Conservation (phyloP, 345 rosid genomes). For the Pseudoturritis turrita region DNA sequence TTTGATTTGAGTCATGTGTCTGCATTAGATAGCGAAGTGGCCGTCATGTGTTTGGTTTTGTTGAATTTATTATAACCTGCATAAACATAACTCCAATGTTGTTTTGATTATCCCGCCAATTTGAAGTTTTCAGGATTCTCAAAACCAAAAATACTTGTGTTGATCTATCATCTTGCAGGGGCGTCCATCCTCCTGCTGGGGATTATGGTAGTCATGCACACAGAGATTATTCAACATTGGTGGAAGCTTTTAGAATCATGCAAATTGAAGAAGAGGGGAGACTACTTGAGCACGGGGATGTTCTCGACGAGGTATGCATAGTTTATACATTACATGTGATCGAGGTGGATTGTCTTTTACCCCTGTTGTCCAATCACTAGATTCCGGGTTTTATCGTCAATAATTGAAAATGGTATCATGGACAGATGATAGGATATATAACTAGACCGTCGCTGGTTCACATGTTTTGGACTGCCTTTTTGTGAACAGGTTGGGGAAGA, state of each 20-base stretch:
- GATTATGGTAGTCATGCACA: conserved; percentile 56
- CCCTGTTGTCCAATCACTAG: not conserved
- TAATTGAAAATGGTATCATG: not conserved
- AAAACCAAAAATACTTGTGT: not conserved
- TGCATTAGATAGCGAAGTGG: not conserved
- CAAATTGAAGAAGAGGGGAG: conserved; percentile 69
- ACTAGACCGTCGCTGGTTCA: not conserved
- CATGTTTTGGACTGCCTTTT: not conserved
- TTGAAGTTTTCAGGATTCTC: not conserved
- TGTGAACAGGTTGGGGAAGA: conserved; percentile 23
- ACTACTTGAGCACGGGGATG: conserved; percentile 64
- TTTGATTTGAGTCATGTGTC: not conserved
- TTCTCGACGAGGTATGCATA: conserved; percentile 57
- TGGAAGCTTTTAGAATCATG: conserved; percentile 82
- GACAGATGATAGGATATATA: not conserved
- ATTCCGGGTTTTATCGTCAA: not conserved
- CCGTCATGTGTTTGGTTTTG: not conserved
- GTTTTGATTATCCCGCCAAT: not conserved
- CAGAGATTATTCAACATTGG: conserved; percentile 60
- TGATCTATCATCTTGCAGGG: conserved; percentile 43
- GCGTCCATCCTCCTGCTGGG: conserved; percentile 59
- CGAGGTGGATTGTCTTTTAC: not conserved
- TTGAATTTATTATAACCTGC: not conserved
- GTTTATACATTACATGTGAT: not conserved
- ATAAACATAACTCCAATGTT: not conserved